Conservation (phyloP, 345 rosid species). For the Hibiscus tridactylites region DNA sequence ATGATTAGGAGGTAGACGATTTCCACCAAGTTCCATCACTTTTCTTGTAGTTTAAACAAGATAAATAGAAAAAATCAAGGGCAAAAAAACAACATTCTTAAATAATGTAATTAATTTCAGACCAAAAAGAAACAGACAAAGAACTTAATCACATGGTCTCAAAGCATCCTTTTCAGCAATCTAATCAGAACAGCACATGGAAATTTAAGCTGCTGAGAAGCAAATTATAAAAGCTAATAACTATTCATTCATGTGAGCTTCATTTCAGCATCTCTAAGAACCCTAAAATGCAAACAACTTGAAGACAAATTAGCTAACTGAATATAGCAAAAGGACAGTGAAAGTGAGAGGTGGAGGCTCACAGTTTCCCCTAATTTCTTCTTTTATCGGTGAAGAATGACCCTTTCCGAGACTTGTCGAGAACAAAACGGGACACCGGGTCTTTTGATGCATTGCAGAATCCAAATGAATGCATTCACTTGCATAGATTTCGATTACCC, state of each 20-base stretch:
- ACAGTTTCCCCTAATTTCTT: too few relatives aligned
- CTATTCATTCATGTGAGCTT: background rate
- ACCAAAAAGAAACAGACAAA: background rate
- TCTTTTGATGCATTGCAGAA: background rate
- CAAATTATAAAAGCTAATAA: background rate
- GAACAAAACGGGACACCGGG: background rate
- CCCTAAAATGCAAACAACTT: background rate
- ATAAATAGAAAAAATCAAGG: background rate
- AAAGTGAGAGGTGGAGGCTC: background rate
- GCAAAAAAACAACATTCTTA: background rate
- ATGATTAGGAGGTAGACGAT: too few relatives aligned
- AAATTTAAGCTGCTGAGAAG: background rate
- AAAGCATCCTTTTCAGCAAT: background rate
- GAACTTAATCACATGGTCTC: background rate
- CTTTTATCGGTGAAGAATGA: background rate
- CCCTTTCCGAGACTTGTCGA: background rate
- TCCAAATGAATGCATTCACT: background rate
- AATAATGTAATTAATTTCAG: background rate
- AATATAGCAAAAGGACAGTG: background rate
- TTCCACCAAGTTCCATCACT: too few relatives aligned
- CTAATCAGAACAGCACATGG: background rate
- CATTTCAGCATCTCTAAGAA: background rate
- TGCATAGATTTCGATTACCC: background rate
- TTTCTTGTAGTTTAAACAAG: too few relatives aligned
- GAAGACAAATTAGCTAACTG: background rate